Evolutionary conservation across 495 filamentous ascomycete genomes (phyloP), one percentile per base, ranked within the genome.

Genomic region (Penicillium desertorum): DNA sequence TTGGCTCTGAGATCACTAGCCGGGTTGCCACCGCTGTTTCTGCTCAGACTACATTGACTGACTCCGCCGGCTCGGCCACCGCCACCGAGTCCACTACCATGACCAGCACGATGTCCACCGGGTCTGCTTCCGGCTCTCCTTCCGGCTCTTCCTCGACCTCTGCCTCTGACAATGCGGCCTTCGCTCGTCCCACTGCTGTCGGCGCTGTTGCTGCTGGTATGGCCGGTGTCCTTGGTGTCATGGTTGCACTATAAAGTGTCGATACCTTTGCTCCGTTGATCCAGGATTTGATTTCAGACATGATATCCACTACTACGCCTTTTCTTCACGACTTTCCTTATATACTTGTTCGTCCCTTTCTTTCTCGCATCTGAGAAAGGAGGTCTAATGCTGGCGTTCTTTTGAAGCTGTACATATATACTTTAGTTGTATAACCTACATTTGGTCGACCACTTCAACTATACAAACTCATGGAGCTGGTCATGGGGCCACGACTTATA

Each of bases 191-290:
- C 17, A 54, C 63, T 23, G 63, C 56, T 14, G 32, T 74, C 44
- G 64, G 66, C 22, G 61, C 56, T 25, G 66, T 66, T 20, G 54
- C 59, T 39, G 63, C 57, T 17, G 63, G 60, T 54, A 43, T 71
- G 23, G 66, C 66, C 4, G 74, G 74, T 61, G 32, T 76, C 8
- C 59, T 76, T 36, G 72, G 72, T 57, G 57, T 75, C 41, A 73
- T 76, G 69, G 69, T 60, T 59, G 71, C 66, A 20, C 64, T 76
- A 58, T 76, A 74, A 68, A 62, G 17, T 22, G 12, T 45, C 42
- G 32, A 32, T 45, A 32, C 19, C 7, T 58, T 34, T 4, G 25
- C 20, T 36, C 27, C 17, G n/a, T 43, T 45, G 25, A n/a, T 55
- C 46, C 23, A 43, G 30, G n/a, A 49, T 58, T 19, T 41, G 9